Conservation (phyloP, 768 basidiomycete species). For the Podaxis carcinomalis region DNA sequence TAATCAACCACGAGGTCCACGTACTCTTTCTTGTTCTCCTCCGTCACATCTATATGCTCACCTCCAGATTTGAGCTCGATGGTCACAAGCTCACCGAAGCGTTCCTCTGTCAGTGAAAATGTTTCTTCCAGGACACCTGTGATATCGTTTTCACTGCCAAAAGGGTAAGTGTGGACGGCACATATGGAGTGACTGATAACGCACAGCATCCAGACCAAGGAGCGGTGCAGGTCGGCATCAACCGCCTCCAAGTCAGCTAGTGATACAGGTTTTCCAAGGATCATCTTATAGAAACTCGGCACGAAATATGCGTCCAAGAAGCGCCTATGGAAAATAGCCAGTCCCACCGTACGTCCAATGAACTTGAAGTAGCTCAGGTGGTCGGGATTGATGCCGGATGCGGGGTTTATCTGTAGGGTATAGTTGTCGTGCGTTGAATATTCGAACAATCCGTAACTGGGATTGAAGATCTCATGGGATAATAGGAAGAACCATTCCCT, state of each 20-base stretch:
- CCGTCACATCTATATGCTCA: constrained; percentile 57
- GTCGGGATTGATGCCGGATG: constrained; percentile 72
- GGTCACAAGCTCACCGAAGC: constrained; percentile 68
- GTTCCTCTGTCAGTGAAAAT: constrained; percentile 67
- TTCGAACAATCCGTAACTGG: constrained; percentile 78
- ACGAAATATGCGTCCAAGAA: constrained; percentile 82
- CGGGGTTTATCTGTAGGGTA: constrained; percentile 76
- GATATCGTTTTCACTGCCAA: constrained; percentile 65
- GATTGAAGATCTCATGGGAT: constrained; percentile 81
- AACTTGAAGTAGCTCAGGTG: constrained; percentile 81
- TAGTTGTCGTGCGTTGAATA: constrained; percentile 80
- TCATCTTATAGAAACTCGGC: constrained; percentile 77
- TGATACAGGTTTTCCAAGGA: constrained; percentile 55
- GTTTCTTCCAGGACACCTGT: constrained; percentile 72
- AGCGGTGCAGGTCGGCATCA: constrained; percentile 64
- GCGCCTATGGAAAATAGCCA: constrained; percentile 73
- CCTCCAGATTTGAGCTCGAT: constrained; percentile 66
- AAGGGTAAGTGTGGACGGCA: neutral
- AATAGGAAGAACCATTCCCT: constrained; percentile 88
- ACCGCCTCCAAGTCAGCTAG: constrained; percentile 67
- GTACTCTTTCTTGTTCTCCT: constrained; percentile 75
- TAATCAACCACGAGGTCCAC: constrained; percentile 77
- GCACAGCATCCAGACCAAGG: constrained; percentile 73
- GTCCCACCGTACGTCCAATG: constrained; percentile 68
- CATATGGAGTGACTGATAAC: constrained; percentile 17